Conservation (phyloP, 2,329 filamentous ascomycete species). For the Xylogone sp. region DNA sequence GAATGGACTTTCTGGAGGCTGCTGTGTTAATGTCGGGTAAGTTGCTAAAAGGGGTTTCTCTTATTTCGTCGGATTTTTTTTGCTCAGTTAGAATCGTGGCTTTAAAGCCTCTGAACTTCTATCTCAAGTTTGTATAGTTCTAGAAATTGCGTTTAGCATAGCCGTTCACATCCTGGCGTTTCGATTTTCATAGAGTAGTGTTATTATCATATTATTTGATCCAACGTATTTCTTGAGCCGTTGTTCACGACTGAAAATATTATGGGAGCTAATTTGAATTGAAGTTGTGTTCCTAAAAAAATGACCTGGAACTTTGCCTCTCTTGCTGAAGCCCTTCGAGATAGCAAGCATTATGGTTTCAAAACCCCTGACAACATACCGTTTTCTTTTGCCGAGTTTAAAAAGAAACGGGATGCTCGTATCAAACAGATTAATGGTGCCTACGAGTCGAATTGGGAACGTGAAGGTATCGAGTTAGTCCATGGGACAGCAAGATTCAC, state of each 20-base stretch:
- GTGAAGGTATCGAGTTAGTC: slow-evolving; percentile 45
- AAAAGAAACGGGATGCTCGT: slow-evolving; percentile 40
- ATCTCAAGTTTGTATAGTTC: too few relatives aligned
- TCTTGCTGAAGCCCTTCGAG: slow-evolving; percentile 41
- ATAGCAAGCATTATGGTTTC: slow-evolving; percentile 43
- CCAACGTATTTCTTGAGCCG: too few relatives aligned
- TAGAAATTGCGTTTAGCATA: too few relatives aligned
- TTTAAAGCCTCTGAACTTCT: too few relatives aligned
- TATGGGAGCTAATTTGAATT: background rate
- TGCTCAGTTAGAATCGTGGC: too few relatives aligned
- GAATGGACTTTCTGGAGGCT: slow-evolving; percentile 42
- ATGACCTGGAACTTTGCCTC: slow-evolving; percentile 49
- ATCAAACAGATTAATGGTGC: slow-evolving; percentile 41
- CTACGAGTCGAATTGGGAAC: slow-evolving; percentile 46
- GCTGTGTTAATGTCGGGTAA: slow-evolving; percentile 51
- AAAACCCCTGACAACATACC: slow-evolving; percentile 37
- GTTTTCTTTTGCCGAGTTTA: slow-evolving; percentile 42
- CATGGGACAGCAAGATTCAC: slow-evolving; percentile 43
- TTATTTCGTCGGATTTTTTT: background rate
- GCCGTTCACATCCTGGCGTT: too few relatives aligned
- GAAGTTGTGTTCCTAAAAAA: slow-evolving; percentile 49
- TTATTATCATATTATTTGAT: too few relatives aligned
- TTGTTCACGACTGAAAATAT: too few relatives aligned
- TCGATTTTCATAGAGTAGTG: too few relatives aligned
- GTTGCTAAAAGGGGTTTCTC: slow-evolving; percentile 12